phyloP scores from a whole-genome alignment of 208 protist species.

The Wallacemonas sp. region DNA sequence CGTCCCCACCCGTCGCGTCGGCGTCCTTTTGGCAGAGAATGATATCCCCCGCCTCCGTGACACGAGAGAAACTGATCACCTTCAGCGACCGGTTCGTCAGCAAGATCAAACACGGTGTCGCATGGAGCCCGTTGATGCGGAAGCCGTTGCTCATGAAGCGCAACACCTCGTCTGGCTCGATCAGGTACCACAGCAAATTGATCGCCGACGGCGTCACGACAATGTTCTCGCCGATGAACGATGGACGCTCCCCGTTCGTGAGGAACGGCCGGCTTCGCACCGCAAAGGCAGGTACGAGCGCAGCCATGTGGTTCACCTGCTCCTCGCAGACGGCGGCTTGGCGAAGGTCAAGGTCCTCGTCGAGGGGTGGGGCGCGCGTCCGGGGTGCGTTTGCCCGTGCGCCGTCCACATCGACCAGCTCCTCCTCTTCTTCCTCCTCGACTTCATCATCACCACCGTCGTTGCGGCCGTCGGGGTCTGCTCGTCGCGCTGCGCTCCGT shows the following conservation, averaged over 20 bases:
- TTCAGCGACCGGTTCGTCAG: conserved; percentile 66
- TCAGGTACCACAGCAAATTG: conserved; percentile 66
- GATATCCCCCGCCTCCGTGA: conserved; percentile 81
- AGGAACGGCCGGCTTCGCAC: conserved; percentile 57
- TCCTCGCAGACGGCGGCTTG: conserved; percentile 62
- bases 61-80: conserved; percentile 67
- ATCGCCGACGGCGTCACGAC: conserved; percentile 58
- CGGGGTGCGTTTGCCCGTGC: too few species aligned
- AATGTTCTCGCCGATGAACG: conserved; percentile 52
- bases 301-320: conserved; percentile 59
- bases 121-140: conserved; percentile 80
- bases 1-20: conserved; percentile 3
- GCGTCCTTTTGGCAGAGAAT: conserved; percentile 65
- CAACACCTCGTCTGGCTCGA: conserved; percentile 68
- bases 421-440: background rate
- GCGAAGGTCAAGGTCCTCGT: conserved; percentile 25
- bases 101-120: conserved; percentile 82
- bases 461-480: too few species aligned
- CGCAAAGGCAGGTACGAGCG: conserved; percentile 51
- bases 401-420: background rate
- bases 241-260: conserved; percentile 14
- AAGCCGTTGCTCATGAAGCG: conserved; percentile 89
- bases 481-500: too few species aligned
- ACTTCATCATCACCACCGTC: background rate
- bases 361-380: conserved; percentile 5